Evolutionary conservation across 1,284 basidiomycete species (phyloP).

Genomic region (Tylopilus sp.): DNA sequence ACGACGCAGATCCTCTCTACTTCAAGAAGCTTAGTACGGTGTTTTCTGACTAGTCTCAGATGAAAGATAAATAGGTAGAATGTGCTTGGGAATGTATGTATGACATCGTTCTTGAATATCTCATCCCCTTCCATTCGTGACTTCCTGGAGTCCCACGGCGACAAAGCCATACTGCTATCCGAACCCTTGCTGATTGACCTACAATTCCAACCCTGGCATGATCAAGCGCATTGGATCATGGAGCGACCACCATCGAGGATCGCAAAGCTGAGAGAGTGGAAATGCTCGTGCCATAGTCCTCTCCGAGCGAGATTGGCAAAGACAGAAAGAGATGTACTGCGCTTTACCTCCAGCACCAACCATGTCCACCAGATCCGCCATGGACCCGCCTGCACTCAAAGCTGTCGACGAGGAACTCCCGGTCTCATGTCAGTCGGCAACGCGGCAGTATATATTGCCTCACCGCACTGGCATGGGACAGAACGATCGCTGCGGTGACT

Average conservation of each 20-base stretch:
- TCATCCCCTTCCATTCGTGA: no score
- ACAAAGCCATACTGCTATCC: no score
- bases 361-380: not conserved
- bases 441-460: conserved; percentile 8
- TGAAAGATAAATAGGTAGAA: no score
- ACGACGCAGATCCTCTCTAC: conserved; percentile 23
- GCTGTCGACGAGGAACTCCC: conserved; percentile 7
- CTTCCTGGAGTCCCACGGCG: no score
- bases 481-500: not conserved
- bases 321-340: not conserved
- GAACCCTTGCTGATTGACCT: no score
- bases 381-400: not conserved
- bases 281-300: not conserved
- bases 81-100: no score
- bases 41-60: no score
- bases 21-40: no score
- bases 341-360: not conserved
- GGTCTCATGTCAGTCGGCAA: conserved; percentile 15
- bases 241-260: not conserved
- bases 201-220: no score
- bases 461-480: not conserved
- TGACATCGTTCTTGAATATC: no score
- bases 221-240: no score
- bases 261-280: not conserved
- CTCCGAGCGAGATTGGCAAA: not conserved